These are phyloP conservation scores for Clathrospora elynae DNA, from an alignment of 2,329 filamentous ascomycete species.

Conservation along the genomic window DNA sequence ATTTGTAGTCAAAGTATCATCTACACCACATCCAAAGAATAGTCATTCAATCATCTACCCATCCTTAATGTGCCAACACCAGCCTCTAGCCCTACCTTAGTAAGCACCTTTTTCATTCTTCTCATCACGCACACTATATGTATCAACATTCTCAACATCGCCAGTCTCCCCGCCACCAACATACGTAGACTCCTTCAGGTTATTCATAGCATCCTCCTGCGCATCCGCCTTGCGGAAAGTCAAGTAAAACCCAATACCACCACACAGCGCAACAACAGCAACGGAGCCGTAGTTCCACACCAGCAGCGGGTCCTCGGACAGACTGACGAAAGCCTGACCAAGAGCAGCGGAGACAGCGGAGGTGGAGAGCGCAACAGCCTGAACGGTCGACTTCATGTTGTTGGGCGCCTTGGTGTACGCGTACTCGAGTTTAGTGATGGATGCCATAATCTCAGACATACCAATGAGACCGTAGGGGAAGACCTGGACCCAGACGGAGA, in stretches of 20 bases:
- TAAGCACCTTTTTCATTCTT: constrained; percentile 32
- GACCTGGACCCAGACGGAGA: constrained; percentile 63
- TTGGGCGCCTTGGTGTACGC: constrained; percentile 57
- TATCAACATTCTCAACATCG: constrained; percentile 28
- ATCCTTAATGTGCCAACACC: no score
- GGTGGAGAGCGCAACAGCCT: constrained; percentile 45
- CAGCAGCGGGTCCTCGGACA: constrained; percentile 42
- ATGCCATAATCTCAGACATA: constrained; percentile 66
- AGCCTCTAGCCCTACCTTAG: no score
- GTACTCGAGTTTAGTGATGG: constrained; percentile 73
- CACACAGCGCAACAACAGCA: constrained; percentile 41
- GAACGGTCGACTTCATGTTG: constrained; percentile 60
- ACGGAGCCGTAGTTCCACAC: constrained; percentile 42
- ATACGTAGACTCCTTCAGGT: constrained; percentile 31
- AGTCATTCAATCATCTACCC: no score
- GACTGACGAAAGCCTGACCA: constrained; percentile 38
- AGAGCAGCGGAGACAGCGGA: constrained; percentile 41
- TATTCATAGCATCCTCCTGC: constrained; percentile 44
- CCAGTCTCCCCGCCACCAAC: constrained; percentile 21
- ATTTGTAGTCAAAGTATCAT: no score
- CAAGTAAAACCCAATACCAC: constrained; percentile 40
- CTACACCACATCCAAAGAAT: no score
- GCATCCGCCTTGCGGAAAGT: constrained; percentile 41
- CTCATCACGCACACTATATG: constrained; percentile 21
- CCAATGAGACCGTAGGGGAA: constrained; percentile 62